These are phyloP conservation scores for Starmerella sp. DNA, from an alignment of 805 yeast species.

Conservation along the genomic window DNA sequence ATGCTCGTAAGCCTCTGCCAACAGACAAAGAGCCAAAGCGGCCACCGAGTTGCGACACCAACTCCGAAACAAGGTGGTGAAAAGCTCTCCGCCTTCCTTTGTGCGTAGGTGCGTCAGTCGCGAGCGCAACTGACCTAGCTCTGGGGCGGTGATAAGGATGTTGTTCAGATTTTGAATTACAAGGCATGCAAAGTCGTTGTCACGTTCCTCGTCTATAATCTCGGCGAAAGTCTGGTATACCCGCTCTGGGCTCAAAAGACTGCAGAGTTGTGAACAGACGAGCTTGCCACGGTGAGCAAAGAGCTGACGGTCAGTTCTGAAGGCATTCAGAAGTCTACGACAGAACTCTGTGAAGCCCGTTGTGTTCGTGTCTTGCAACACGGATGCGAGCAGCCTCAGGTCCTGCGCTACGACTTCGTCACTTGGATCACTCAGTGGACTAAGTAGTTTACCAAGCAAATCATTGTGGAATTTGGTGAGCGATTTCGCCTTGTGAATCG, in stretches of 20 bases:
- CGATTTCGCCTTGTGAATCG: conserved; percentile 47
- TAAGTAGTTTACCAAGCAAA: conserved; percentile 36
- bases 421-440: conserved; percentile 61
- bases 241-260: conserved; percentile 67
- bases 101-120: conserved; percentile 52
- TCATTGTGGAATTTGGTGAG: conserved; percentile 35
- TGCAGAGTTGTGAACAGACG: conserved; percentile 73
- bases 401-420: conserved; percentile 69
- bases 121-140: conserved; percentile 56
- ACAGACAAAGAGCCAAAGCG: conserved; percentile 67
- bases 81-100: conserved; percentile 53
- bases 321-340: conserved; percentile 54
- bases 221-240: conserved; percentile 71
- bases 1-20: conserved; percentile 79
- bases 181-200: conserved; percentile 59
- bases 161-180: conserved; percentile 82
- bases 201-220: conserved; percentile 38
- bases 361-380: conserved; percentile 61
- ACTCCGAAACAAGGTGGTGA: conserved; percentile 65
- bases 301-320: conserved; percentile 56
- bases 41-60: conserved; percentile 93
- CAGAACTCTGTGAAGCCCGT: conserved; percentile 66
- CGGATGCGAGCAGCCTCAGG: conserved; percentile 57
- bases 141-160: conserved; percentile 76
- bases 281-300: conserved; percentile 68